Evolutionary conservation across 106 monocot species (phyloP).

Genomic region (Allium sativum): DNA sequence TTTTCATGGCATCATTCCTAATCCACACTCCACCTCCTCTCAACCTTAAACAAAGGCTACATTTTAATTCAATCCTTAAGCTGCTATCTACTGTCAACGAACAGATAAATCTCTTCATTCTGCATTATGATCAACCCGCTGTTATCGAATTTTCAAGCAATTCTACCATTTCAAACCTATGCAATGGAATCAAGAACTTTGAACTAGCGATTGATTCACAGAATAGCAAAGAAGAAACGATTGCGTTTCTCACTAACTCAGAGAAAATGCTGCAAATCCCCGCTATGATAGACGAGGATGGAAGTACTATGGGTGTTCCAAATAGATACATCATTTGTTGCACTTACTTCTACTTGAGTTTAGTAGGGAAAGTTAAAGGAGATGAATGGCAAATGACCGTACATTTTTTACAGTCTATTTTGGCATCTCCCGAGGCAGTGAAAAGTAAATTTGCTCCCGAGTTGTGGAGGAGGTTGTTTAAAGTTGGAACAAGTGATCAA

Average conservation of each 20-base stretch:
- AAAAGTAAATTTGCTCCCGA: conserved; percentile 52
- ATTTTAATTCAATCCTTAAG: conserved; percentile 25
- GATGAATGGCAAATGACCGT: conserved; percentile 90
- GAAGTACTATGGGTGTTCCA: conserved; percentile 48
- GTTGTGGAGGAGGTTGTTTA: conserved; percentile 46
- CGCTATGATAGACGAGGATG: conserved; percentile 67
- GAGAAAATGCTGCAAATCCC: conserved; percentile 88
- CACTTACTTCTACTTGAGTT: conserved; percentile 75
- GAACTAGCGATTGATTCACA: conserved; percentile 20
- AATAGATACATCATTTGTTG: conserved; percentile 66
- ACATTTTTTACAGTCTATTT: conserved; percentile 67
- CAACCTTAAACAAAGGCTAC: background rate
- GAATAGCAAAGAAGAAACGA: conserved; percentile 7
- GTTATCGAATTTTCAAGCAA: conserved; percentile 35
- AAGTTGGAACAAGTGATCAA: conserved; percentile 9
- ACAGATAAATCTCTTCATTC: conserved; percentile 40
- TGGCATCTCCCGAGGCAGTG: conserved; percentile 41
- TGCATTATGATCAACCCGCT: conserved; percentile 11
- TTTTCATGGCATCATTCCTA: background rate
- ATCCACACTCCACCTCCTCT: background rate
- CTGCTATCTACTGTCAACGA: conserved; percentile 32
- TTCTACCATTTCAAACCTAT: conserved; percentile 66
- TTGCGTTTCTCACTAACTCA: conserved; percentile 15
- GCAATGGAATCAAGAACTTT: conserved; percentile 50
- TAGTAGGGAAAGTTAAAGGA: conserved; percentile 44